Conservation (phyloP, 805 yeast genomes). For the Ogataea ganodermae region DNA sequence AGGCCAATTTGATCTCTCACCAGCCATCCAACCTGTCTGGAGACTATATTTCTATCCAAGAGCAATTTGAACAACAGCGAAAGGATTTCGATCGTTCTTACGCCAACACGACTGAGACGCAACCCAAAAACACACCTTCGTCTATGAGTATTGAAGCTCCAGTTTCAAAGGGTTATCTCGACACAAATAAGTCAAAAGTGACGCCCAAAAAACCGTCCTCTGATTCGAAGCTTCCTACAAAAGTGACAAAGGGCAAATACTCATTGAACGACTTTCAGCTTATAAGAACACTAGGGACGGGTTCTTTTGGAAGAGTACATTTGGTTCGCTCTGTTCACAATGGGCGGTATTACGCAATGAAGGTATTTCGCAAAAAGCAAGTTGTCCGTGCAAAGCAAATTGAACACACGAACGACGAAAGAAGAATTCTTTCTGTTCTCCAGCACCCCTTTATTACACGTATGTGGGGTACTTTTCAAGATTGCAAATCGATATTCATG, state of each 20-base stretch:
- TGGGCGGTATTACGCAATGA: conserved; percentile 61
- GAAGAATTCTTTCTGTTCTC: conserved; percentile 57
- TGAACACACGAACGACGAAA: conserved; percentile 64
- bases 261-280: conserved; percentile 57
- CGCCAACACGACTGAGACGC: not conserved
- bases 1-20: not conserved
- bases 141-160: too few relatives aligned
- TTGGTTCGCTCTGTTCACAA: conserved; percentile 59
- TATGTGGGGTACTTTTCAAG: conserved; percentile 72
- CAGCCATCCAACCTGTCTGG: not conserved
- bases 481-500: conserved; percentile 57
- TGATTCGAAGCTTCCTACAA: conserved; percentile 8
- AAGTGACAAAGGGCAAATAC: conserved; percentile 56
- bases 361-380: conserved; percentile 56
- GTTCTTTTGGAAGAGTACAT: conserved; percentile 63
- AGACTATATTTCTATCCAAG: conserved; percentile 11
- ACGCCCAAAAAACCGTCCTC: not conserved
- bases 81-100: not conserved
- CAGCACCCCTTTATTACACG: conserved; percentile 62
- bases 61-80: conserved; percentile 14
- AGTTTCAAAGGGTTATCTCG: too few relatives aligned
- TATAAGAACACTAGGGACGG: conserved; percentile 60
- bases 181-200: not conserved
- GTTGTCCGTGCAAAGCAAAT: conserved; percentile 64
- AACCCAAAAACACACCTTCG: not conserved